phyloP scores from a whole-genome alignment of 2,329 filamentous ascomycete genomes.

The Rugonectria rugulosa region DNA sequence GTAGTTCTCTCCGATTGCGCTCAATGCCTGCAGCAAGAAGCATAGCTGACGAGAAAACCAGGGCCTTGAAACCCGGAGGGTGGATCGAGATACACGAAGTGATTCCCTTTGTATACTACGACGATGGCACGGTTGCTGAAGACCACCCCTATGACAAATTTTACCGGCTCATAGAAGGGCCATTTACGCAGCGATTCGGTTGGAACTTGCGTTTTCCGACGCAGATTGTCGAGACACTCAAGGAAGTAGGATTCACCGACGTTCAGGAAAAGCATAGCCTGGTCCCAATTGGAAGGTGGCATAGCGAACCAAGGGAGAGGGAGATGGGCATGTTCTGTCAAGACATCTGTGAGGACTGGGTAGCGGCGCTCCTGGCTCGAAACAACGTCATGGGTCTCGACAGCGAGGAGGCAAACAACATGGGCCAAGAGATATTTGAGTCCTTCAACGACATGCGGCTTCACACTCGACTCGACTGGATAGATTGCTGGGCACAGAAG shows the following conservation, averaged over 20 bases:
- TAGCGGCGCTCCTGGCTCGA: constrained; percentile 44
- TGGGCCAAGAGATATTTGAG: constrained; percentile 43
- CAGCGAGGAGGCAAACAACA: constrained; percentile 43
- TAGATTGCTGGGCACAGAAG: constrained; percentile 50
- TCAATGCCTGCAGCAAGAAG: not conserved
- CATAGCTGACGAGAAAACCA: constrained; percentile 28
- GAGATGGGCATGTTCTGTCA: constrained; percentile 50
- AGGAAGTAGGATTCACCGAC: constrained; percentile 46
- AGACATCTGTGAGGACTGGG: constrained; percentile 45
- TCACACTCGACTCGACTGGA: constrained; percentile 46
- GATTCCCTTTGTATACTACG: constrained; percentile 41
- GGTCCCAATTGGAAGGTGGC: constrained; percentile 50
- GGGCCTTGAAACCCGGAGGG: constrained; percentile 47
- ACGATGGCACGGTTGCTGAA: constrained; percentile 40
- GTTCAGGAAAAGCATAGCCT: constrained; percentile 38
- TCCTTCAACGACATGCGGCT: constrained; percentile 43
- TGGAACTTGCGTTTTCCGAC: constrained; percentile 45
- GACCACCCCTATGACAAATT: constrained; percentile 45
- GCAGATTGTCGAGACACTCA: constrained; percentile 40
- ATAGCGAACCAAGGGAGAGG: constrained; percentile 42
- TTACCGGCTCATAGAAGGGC: constrained; percentile 42
- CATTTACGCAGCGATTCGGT: constrained; percentile 43
- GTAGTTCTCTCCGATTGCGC: constrained; percentile 35
- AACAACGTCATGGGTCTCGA: constrained; percentile 44
- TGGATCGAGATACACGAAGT: constrained; percentile 51